phyloP scores from a whole-genome alignment of 306 rosid species.

The Ceratonia siliqua region DNA sequence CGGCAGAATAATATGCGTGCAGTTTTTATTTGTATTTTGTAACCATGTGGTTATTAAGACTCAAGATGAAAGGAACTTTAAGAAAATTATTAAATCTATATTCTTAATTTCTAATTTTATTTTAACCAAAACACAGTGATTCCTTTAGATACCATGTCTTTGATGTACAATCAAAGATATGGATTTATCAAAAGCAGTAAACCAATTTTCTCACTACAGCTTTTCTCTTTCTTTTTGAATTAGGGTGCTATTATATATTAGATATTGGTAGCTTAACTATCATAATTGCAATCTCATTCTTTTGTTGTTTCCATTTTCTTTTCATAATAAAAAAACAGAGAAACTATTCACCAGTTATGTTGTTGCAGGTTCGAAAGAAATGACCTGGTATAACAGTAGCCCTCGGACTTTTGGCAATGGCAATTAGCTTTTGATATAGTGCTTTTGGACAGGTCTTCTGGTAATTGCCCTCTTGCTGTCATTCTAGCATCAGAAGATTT shows the following conservation, averaged over 20 bases:
- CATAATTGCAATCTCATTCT: slow-evolving; percentile 23
- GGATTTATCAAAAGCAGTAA: slow-evolving; percentile 8
- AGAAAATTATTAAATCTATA: not conserved
- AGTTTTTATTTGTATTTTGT: not conserved
- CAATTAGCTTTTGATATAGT: slow-evolving; percentile 20
- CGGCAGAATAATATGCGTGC: slow-evolving; percentile 17
- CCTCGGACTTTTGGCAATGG: slow-evolving; percentile 38
- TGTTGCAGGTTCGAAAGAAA: slow-evolving; percentile 59
- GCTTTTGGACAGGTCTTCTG: slow-evolving; percentile 27
- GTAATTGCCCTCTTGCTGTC: slow-evolving; percentile 34
- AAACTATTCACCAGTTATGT: slow-evolving; percentile 29
- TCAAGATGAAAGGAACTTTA: slow-evolving; percentile 20
- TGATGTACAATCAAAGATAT: slow-evolving; percentile 20
- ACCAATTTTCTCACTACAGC: not conserved
- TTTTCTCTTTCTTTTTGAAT: slow-evolving; percentile 18
- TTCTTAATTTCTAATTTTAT: slow-evolving; percentile 2
- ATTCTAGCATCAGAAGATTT: slow-evolving; percentile 45
- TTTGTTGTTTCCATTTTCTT: slow-evolving; percentile 15
- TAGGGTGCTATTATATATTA: slow-evolving; percentile 12
- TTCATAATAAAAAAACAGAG: slow-evolving; percentile 8
- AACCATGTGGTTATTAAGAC: not conserved
- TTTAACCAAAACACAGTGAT: not conserved
- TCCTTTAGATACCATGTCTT: slow-evolving; percentile 28
- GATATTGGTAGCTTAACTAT: slow-evolving; percentile 13
- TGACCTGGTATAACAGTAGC: slow-evolving; percentile 40